phyloP scores from a whole-genome alignment of 441 rosid genomes.

The Erodium moschatum region DNA sequence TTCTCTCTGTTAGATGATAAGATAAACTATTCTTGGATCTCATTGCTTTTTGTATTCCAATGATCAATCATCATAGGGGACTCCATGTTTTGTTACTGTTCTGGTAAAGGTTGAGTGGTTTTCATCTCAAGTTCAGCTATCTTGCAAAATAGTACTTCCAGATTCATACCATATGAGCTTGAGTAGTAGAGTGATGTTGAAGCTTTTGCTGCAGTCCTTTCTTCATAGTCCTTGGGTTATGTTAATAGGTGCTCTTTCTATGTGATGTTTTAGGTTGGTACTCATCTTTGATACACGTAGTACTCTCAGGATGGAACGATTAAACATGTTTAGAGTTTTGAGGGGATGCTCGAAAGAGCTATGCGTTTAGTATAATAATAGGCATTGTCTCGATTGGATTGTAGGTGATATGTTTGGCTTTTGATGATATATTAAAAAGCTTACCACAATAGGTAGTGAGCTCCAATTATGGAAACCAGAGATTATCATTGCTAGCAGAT shows the following conservation, averaged over 20 bases:
- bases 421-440: slow-evolving; percentile 16
- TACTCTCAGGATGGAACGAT: neutral
- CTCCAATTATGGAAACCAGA: slow-evolving; percentile 21
- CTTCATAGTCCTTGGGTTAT: neutral
- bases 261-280: neutral
- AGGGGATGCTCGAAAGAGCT: slow-evolving; percentile 6
- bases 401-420: neutral
- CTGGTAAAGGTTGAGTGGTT: neutral
- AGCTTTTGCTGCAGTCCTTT: neutral
- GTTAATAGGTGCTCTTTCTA: neutral
- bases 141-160: neutral
- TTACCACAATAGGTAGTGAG: slow-evolving; percentile 5
- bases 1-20: slow-evolving; percentile 26
- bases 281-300: neutral
- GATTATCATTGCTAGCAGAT: slow-evolving; percentile 1
- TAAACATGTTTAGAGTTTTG: neutral
- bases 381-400: neutral
- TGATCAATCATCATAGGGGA: slow-evolving; percentile 9
- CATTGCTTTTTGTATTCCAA: slow-evolving; percentile 7
- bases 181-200: neutral
- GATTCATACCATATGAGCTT: neutral
- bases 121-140: neutral
- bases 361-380: neutral
- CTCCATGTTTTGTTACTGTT: neutral
- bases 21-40: slow-evolving; percentile 22